These are phyloP conservation scores for Aspergillus bertholletiae DNA, from an alignment of 495 filamentous ascomycete genomes.

Conservation along the genomic window DNA sequence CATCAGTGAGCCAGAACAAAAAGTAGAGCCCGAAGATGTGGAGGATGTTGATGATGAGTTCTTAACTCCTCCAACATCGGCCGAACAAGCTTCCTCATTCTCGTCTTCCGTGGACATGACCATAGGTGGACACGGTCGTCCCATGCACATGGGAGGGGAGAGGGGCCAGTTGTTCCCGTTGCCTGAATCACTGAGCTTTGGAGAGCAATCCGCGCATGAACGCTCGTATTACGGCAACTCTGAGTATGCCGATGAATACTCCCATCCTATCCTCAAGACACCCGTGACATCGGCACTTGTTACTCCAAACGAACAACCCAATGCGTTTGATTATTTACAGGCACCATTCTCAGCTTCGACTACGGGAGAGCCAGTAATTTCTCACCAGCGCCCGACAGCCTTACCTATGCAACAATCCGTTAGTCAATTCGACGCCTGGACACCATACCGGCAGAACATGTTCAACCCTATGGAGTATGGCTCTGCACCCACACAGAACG, in stretches of 20 bases:
- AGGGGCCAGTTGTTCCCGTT: slow-evolving; percentile 24
- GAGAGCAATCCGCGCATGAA: slow-evolving; percentile 27
- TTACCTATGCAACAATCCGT: slow-evolving; percentile 20
- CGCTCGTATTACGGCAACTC: slow-evolving; percentile 29
- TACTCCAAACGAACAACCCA: slow-evolving; percentile 29
- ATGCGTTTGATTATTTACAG: slow-evolving; percentile 32
- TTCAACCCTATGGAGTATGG: slow-evolving; percentile 37
- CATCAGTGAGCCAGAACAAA: slow-evolving; percentile 25
- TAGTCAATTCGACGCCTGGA: slow-evolving; percentile 34
- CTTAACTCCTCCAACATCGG: slow-evolving; percentile 30
- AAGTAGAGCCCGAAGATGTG: slow-evolving; percentile 17
- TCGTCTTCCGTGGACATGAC: slow-evolving; percentile 28
- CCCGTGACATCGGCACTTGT: slow-evolving; percentile 27
- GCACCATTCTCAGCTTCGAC: slow-evolving; percentile 24
- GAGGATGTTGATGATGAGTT: slow-evolving; percentile 26
- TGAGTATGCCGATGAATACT: slow-evolving; percentile 34
- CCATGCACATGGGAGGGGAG: slow-evolving; percentile 12
- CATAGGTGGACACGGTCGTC: slow-evolving; percentile 16
- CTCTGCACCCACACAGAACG: slow-evolving; percentile 17
- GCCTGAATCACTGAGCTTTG: slow-evolving; percentile 31
- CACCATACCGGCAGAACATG: slow-evolving; percentile 38
- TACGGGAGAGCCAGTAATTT: slow-evolving; percentile 10
- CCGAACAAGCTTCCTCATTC: slow-evolving; percentile 27
- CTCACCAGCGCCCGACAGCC: slow-evolving; percentile 19
- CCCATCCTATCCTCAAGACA: slow-evolving; percentile 30